These are phyloP conservation scores for Diplodia intermedia DNA, from an alignment of 2,329 filamentous ascomycete species.

Conservation along the genomic window DNA sequence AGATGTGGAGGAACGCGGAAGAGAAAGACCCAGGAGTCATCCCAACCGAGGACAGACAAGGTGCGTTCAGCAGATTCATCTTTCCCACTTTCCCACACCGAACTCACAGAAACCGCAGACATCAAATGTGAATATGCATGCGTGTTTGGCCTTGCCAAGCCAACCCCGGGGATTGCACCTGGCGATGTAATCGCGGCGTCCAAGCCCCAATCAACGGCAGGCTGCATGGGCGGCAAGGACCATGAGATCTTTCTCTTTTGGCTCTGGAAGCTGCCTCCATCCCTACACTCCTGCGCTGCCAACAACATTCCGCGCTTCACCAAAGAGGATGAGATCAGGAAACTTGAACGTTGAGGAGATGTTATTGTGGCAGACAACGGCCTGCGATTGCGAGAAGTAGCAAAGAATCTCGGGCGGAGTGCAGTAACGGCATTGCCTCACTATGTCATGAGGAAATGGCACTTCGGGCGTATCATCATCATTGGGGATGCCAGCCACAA, in stretches of 20 bases:
- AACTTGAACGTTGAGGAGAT: background rate
- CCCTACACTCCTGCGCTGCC: background rate
- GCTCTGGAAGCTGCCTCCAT: constrained; percentile 5
- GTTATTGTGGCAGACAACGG: background rate
- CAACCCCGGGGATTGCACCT: background rate
- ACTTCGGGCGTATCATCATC: constrained; percentile 5
- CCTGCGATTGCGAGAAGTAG: background rate
- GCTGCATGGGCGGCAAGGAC: constrained; percentile 12
- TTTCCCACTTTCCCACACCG: background rate
- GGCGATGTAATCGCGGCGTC: constrained; percentile 2
- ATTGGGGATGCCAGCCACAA: constrained; percentile 16
- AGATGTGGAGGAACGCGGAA: constrained; percentile 29
- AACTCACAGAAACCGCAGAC: background rate
- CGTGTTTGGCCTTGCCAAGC: constrained; percentile 7
- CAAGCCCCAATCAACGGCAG: background rate
- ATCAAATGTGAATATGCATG: constrained; percentile 25
- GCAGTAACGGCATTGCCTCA: constrained; percentile 3
- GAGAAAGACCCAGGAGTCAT: constrained; percentile 8
- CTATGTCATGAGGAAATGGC: constrained; percentile 5
- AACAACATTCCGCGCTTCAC: constrained; percentile 17
- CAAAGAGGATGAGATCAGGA: background rate
- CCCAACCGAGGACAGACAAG: background rate
- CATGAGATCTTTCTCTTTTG: background rate
- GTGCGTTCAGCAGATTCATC: background rate
- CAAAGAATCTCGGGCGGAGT: background rate